These are phyloP conservation scores for Kurtzmaniella quercitrusa DNA, from an alignment of 1,139 yeast genomes.

Conservation along the genomic window DNA sequence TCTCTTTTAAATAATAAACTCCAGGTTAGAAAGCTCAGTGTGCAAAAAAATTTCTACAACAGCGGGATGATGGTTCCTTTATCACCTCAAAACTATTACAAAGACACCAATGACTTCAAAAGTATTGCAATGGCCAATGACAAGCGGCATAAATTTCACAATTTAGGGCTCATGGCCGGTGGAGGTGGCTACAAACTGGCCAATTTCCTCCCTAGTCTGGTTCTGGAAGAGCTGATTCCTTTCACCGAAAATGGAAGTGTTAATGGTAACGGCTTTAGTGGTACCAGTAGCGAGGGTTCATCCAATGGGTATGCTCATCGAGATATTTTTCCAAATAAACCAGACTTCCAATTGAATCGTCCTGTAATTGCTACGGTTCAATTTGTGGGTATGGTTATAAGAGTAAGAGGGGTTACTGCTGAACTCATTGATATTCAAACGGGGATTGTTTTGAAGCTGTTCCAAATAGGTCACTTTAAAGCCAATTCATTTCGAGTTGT, in stretches of 20 bases:
- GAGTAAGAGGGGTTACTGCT: constrained; percentile 51
- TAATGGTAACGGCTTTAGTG: constrained; percentile 1
- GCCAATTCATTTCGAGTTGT: constrained; percentile 60
- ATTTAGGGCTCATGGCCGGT: background rate
- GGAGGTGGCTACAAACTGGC: constrained; percentile 2
- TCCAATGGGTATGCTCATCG: background rate
- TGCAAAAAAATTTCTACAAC: constrained; percentile 47
- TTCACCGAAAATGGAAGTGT: background rate
- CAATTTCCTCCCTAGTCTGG: constrained; percentile 1
- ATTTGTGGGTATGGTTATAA: constrained; percentile 67
- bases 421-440: constrained; percentile 75
- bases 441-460: constrained; percentile 56
- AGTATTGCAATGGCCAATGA: constrained; percentile 9
- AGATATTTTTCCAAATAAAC: background rate
- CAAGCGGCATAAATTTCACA: background rate
- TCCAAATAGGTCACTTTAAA: constrained; percentile 61
- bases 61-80: constrained; percentile 30
- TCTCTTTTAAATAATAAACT: constrained; percentile 64
- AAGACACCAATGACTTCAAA: constrained; percentile 15
- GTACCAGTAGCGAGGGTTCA: background rate
- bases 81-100: constrained; percentile 14
- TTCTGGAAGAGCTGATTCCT: background rate
- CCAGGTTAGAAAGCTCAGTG: constrained; percentile 49
- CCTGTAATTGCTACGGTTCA: constrained; percentile 45
- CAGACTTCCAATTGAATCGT: constrained; percentile 16